A percentile compares a stretch with the other conserved stretches of the same genome.
Evolutionary conservation across 2,329 filamentous ascomycete genomes (phyloP).

Genomic region (Penicillium griseofulvum): DNA sequence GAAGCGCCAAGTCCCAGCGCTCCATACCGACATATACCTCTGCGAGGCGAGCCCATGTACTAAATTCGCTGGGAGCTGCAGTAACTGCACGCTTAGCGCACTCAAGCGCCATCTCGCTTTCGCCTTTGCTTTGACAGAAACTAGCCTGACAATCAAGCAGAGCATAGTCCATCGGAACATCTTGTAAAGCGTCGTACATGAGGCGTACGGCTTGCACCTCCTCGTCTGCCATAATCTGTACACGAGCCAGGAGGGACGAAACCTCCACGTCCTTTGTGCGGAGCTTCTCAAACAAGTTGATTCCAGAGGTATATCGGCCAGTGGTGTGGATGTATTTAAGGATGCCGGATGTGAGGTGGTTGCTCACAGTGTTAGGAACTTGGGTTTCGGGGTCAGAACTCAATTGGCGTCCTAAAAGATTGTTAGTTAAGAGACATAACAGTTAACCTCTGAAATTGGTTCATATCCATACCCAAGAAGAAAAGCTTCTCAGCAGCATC

Average conservation of each 20-base stretch:
- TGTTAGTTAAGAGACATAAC: slow-evolving; percentile 17
- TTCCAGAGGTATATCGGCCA: slow-evolving; percentile 87
- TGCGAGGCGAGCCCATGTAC: slow-evolving; percentile 89
- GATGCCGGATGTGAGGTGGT: slow-evolving; percentile 90
- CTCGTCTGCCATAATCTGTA: slow-evolving; percentile 91
- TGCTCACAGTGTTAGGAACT: slow-evolving; percentile 93
- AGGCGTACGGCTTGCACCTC: slow-evolving; percentile 93
- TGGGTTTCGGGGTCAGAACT: slow-evolving; percentile 97
- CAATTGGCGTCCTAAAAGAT: slow-evolving; percentile 74
- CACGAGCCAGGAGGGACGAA: slow-evolving; percentile 84
- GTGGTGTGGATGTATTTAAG: slow-evolving; percentile 94
- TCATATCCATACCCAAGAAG: slow-evolving; percentile 66
- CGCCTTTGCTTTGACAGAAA: slow-evolving; percentile 85
- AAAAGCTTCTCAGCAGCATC: slow-evolving; percentile 93
- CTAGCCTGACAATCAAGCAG: slow-evolving; percentile 92
- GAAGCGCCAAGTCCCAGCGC: slow-evolving; percentile 92
- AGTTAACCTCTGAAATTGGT: neutral
- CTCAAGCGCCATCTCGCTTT: slow-evolving; percentile 81
- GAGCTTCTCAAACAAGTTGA: slow-evolving; percentile 97
- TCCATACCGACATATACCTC: slow-evolving; percentile 93
- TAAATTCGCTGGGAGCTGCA: slow-evolving; percentile 93
- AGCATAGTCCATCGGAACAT: slow-evolving; percentile 96
- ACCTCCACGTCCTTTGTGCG: slow-evolving; percentile 88
- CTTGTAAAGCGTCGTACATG: slow-evolving; percentile 81
- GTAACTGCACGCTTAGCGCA: slow-evolving; percentile 94